Evolutionary conservation across 2,329 filamentous ascomycete species (phyloP), one percentile per base, ranked within the genome.

Genomic region (Sordariomycetes sp.): DNA sequence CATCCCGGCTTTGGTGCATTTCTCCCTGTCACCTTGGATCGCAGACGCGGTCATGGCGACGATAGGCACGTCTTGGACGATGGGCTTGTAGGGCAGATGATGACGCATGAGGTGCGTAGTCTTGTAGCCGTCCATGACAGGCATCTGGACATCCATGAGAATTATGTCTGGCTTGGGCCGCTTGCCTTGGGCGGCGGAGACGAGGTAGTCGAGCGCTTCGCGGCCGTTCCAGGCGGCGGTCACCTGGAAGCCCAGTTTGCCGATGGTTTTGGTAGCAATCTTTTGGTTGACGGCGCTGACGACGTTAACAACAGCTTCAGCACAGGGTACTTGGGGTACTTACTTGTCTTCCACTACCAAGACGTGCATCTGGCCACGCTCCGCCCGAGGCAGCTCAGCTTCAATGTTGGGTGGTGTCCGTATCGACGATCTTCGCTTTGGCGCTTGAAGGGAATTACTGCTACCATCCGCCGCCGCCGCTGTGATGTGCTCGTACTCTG

Each of bases 21-120:
- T 86, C 50, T 86, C 82, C 32, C 71, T 66, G 46, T 87, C 82
- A 5, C 82, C 82, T 49, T 85, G 79, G 26, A 86, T 86, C 1
- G 82, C 82, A 4, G 77, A 83, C 5, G 82, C 83, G 1, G 82
- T 87, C 79, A 87, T 85, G n/a, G 82, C 82, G 24, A 87, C 77
- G 33, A 87, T 85, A 0, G 82, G 82, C 21, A 85, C 77, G 28
- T 77, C 64, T 35, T 68, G 64, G 4, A 75, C 63, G 34, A 72
- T 68, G 3, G 61, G 47, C 26, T 70, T 76, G 55, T 82, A 86
- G 1, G 80, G 77, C 2, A 68, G 50, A 43, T 83, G 75, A 36
- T 82, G 78, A 12, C 82, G 70, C 30, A 90, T 68, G 15, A 82
- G 67, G 44, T 86, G 81, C 0, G 83, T 88, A 27, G 82, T 82